Base-by-base conservation (phyloP, 306 rosid species). In the Oxytropis ochrocephala region DNA sequence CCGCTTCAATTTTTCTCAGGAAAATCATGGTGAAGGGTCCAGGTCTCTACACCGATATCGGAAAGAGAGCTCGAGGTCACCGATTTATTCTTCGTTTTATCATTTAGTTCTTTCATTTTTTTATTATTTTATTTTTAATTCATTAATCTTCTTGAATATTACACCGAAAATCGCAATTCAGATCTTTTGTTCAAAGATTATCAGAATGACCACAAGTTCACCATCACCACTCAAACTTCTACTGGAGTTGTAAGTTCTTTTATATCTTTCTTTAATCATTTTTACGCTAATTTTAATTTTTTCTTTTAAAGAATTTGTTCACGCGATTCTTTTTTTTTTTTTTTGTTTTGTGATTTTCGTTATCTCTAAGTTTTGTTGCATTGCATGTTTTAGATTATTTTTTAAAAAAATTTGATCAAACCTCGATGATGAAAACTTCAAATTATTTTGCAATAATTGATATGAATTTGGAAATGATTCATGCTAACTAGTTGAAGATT, bases 181-280 rank as follows among this genome's bases (percentile, higher is more conserved):
- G 97, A 94, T 85, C 94, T 94, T 85, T 82, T 94, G 19, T 87
- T 85, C 87, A 90, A 81, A 79, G 98, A 90, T 83, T 94, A 90
- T 75, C 98, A 90, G 84, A 81, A 79, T 67, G 98, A 94, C 80
- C 97, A 93, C 87, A 94, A 90, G 83, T 87, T 94, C 83, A 82
- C 96, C 61, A 64, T 94, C 83, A 87, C 95, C 50, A 90, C 97
- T 49, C 75, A 79, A 69, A 85, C 98, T 42, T 51, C 86, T 44
- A 5, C 74, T 47, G 98, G 97, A 78, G 75, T 94, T 53, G 98
- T 94, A 81, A 85, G 86, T 74, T 67, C 47, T 62, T 75, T 32
- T 5, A 0, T 35, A 2, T 43, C 53, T 7, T 5, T 35, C 7
- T 8, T 11, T 33, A 44, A 18, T 53, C 1, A 53, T 1, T 30